phyloP scores from a whole-genome alignment of 108 stramenopile species.

The Aurantiochytrium sp. region DNA sequence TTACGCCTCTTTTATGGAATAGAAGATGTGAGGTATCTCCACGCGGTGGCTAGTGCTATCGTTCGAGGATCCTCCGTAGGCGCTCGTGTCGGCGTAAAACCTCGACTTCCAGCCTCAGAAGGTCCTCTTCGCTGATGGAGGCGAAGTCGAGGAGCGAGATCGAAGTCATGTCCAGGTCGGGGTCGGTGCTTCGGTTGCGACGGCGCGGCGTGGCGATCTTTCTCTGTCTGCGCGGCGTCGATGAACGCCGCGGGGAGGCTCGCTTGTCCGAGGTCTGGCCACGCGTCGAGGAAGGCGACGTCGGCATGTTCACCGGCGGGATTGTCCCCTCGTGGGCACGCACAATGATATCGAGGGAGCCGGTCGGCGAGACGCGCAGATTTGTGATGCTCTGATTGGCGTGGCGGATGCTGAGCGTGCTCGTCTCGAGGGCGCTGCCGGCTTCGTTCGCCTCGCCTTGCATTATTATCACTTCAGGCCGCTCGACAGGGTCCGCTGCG shows the following conservation, averaged over 20 bases:
- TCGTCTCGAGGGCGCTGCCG: too few relatives aligned
- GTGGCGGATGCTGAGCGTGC: background rate
- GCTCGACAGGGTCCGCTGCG: too few relatives aligned
- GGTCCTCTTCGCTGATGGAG: background rate
- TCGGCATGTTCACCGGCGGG: background rate
- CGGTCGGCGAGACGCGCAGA: background rate
- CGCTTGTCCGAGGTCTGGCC: background rate
- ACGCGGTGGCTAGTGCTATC: background rate
- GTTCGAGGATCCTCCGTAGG: background rate
- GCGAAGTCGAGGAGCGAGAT: background rate
- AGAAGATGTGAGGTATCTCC: background rate
- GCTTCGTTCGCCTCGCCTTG: too few relatives aligned
- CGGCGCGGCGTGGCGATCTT: too few relatives aligned
- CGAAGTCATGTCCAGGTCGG: background rate
- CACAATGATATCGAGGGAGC: background rate
- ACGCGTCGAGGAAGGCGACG: background rate
- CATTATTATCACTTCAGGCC: too few relatives aligned
- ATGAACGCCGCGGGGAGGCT: too few relatives aligned
- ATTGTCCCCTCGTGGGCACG: background rate
- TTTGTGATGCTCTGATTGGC: background rate
- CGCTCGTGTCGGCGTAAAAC: background rate
- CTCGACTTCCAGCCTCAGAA: background rate
- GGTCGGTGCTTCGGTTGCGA: too few relatives aligned
- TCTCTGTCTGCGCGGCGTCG: too few relatives aligned
- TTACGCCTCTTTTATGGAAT: too few relatives aligned